Evolutionary conservation across 495 filamentous ascomycete genomes (phyloP).

Genomic region (Penicillium samsonianum): DNA sequence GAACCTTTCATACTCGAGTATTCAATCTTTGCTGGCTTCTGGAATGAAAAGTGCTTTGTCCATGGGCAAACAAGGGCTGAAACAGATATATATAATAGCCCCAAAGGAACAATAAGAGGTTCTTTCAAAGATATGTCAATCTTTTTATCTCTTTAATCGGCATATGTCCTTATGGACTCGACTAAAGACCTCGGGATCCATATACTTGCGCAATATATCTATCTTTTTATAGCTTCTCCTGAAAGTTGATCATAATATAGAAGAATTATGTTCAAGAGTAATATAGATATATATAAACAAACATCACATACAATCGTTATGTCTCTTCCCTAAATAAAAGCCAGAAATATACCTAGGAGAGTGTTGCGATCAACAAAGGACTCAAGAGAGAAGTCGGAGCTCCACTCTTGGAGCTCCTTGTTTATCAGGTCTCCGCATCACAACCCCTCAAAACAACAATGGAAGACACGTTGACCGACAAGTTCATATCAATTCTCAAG

Average conservation of each 20-base stretch:
- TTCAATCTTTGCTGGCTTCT: not conserved
- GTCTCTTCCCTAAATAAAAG: not conserved
- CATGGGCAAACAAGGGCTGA: not conserved
- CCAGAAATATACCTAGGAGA: not conserved
- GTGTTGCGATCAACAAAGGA: not conserved
- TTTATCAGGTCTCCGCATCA: constrained; percentile 1
- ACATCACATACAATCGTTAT: not conserved
- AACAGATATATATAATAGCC: not conserved
- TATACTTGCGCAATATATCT: not conserved
- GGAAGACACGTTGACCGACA: constrained; percentile 12
- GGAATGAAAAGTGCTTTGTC: not conserved
- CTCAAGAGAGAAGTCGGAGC: not conserved
- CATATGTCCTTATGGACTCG: not conserved
- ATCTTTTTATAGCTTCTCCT: not conserved
- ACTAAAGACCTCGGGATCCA: not conserved
- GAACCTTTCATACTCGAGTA: not conserved
- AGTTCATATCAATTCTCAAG: constrained; percentile 22
- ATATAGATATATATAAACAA: not conserved
- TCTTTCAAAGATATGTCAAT: not conserved
- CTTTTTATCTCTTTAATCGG: not conserved
- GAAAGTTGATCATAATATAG: not conserved
- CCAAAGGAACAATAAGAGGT: not conserved
- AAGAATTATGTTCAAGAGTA: not conserved
- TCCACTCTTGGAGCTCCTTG: constrained; percentile 2
- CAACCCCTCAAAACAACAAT: constrained; percentile 4